Base-by-base conservation (phyloP, 768 basidiomycete species). In the Mycena crocata region DNA sequence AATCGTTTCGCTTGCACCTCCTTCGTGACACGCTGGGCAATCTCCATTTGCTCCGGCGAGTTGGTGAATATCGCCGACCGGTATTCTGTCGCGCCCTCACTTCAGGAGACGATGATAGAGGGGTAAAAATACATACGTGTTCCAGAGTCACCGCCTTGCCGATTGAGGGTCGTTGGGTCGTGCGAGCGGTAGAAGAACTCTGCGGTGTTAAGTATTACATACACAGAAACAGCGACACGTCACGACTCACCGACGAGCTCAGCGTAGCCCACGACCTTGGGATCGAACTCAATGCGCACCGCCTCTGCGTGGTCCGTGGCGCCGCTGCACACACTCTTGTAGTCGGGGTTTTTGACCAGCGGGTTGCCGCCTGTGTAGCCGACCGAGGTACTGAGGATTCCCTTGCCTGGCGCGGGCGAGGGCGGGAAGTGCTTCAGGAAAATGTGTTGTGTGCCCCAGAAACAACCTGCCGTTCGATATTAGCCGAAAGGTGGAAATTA, bases 131-230 rank as follows among this genome's bases (percentile, higher is more conserved):
- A 86, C 90, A 69, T 73, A 95, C 94, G 95, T 31, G 89, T 88
- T 23, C 96, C 95, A 3, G 73, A 74, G 72, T 97, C 95, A 2
- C 73, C 83, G 31, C 95, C 95, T 76, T 97, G 95, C 17, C 84
- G 80, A 77, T 97, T 90, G 60, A 85, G 73, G 0, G 93, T 93
- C 44, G 95, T 97, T 3, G 96, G 94, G 70, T 98, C 96, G 73
- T 98, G 96, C 0, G 93, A 94, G 49, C 97, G 87, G 78, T 95
- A 97, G 80, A 97, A 97, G 83, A 96, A 96, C 78, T 97, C 95
- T 91, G 76, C 15, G 28, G 5, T 19, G 35, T 30, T 3, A 40
- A 28, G 28, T 24, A 28, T 66, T 59, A 57, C 42, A 26, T 24
- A 17, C 17, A 42, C 17, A 37, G 17, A 37, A 37, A 42, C 15